Percentiles rank a stretch among this genome's conserved stretches.
phyloP scores from a whole-genome alignment of 2,329 filamentous ascomycete species.

The Pleurostoma richardsiae region DNA sequence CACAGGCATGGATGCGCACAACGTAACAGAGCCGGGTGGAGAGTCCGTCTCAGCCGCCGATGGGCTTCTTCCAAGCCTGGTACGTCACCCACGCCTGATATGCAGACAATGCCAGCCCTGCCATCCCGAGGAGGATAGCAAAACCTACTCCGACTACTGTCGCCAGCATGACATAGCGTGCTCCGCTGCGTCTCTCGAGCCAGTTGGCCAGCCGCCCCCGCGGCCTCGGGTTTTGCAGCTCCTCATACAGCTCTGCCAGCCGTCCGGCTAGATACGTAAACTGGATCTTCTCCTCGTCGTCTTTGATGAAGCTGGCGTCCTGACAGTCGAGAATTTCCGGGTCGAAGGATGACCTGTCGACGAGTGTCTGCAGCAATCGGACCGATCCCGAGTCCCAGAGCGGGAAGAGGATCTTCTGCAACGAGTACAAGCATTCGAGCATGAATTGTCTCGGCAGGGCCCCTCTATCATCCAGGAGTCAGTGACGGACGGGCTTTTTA shows the following conservation, averaged over 20 bases:
- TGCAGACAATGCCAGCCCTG: conserved; percentile 7
- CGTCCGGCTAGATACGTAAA: conserved; percentile 2
- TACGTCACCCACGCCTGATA: conserved; percentile 10
- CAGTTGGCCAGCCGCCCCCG: conserved; percentile 6
- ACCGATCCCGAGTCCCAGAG: neutral
- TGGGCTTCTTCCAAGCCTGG: conserved; percentile 3
- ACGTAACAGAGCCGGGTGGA: too few species aligned
- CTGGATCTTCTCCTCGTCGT: neutral
- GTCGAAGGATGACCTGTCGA: neutral
- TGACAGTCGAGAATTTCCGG: conserved; percentile 1
- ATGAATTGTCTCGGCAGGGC: neutral
- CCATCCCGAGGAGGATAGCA: conserved; percentile 10
- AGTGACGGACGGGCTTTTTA: neutral
- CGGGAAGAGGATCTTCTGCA: conserved; percentile 1
- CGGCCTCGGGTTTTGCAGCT: conserved; percentile 12
- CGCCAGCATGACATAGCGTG: conserved; percentile 12
- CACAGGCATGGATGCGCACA: too few species aligned
- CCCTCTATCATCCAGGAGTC: neutral
- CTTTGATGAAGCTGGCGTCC: neutral
- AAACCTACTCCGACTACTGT: conserved; percentile 9
- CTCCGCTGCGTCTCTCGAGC: conserved; percentile 11
- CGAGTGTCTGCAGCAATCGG: neutral
- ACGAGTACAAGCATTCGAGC: neutral
- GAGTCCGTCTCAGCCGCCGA: neutral
- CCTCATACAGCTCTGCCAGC: conserved; percentile 11